Evolutionary conservation across 805 yeast species (phyloP), one percentile per base, ranked within the genome.

Genomic region (Nakazawaea ambrosiae): DNA sequence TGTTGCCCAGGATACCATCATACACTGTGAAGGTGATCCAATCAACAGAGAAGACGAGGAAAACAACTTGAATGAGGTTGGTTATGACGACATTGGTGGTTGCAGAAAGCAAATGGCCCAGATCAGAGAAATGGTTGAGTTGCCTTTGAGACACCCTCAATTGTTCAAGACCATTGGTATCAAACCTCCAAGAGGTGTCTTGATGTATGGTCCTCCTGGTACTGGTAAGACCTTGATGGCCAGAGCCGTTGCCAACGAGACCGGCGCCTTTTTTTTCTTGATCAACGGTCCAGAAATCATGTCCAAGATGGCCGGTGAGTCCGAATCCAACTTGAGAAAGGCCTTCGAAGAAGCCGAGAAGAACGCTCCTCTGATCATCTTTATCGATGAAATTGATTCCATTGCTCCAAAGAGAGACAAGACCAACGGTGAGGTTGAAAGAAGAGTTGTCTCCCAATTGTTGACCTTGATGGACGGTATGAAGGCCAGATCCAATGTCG

Each of bases 251-350:
- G 98, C 98, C 33, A 92, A 92, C 54, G 98, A 92, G 65, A 92
- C 98, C 18, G 98, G 98, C 57, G 98, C 98, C 1, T 92, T 92
- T 61, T 92, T 92, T 76, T 92, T 92, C 62, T 75, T 92, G 53
- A 92, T 92, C 63, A 92, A 92, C 59, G 98, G 98, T 63, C 98
- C 98, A 8, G 98, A 92, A 66, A 95, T 92, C 56, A 92, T 92
- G 98, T 89, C 97, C 39, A 92, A 92, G 68, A 92, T 92, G 98
- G 98, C 98, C 36, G 98, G 98, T 70, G 98, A 92, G 67, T 85
- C 96, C 14, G 98, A 92, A 68, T 84, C 95, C 25, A 92, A 92
- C 56, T 71, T 92, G 61, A 80, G 98, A 70, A 89, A 89, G 66
- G 98, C 98, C 2, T 92, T 92, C 53, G 98, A 92, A 67, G 98